These are phyloP conservation scores for Sporobolomyces roseus DNA, from an alignment of 768 basidiomycete species.

Conservation along the genomic window DNA sequence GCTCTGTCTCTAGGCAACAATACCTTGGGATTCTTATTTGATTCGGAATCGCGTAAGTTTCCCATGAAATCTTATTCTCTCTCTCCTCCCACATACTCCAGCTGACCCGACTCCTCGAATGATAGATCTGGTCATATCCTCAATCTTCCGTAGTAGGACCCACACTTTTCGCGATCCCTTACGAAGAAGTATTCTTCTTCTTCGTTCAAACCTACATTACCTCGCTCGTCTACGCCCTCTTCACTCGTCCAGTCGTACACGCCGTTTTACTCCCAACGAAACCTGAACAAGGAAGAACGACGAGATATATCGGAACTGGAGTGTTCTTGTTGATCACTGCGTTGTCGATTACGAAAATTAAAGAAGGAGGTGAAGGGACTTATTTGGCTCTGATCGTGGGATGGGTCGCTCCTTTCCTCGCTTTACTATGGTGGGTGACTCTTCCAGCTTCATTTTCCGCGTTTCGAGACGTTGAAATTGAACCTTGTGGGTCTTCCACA, in stretches of 20 bases:
- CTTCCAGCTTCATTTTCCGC: background rate
- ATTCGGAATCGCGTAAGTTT: conserved; percentile 30
- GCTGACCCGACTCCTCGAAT: background rate
- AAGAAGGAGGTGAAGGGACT: conserved; percentile 37
- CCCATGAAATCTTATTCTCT: background rate
- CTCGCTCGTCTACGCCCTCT: conserved; percentile 40
- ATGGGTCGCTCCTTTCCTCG: conserved; percentile 37
- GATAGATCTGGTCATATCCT: conserved; percentile 41
- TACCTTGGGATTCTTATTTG: conserved; percentile 43
- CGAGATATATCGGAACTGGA: conserved; percentile 12
- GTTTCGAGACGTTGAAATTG: background rate
- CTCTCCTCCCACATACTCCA: background rate
- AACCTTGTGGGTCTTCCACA: background rate
- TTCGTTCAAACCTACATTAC: conserved; percentile 43
- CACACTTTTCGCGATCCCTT: conserved; percentile 38
- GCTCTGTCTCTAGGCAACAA: conserved; percentile 24
- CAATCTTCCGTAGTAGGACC: conserved; percentile 35
- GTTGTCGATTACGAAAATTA: conserved; percentile 18
- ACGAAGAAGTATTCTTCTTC: conserved; percentile 44
- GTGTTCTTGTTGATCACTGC: conserved; percentile 11
- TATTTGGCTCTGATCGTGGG: conserved; percentile 37
- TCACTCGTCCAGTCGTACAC: conserved; percentile 35
- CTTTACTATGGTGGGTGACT: conserved; percentile 24
- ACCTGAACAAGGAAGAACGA: conserved; percentile 14
- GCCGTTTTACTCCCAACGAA: conserved; percentile 28